Base-by-base conservation (phyloP, 192 early-diverging fungal genomes). In the Neocallimastix lanati region DNA sequence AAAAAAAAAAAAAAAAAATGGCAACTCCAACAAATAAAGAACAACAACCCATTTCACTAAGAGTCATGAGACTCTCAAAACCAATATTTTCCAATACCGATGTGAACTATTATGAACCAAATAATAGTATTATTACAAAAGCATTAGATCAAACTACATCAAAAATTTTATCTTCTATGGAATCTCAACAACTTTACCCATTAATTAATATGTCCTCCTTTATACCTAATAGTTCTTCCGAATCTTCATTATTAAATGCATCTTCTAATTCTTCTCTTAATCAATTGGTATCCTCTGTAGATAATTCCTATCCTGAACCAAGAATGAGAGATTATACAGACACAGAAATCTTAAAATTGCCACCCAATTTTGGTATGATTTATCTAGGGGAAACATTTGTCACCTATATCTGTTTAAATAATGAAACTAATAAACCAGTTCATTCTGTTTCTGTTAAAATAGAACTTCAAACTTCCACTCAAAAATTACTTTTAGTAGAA, bases 301-400 rank as follows among this genome's bases (percentile, higher is more conserved):
- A 67, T 67, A 67, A 67, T n/a, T n/a, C 50, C 4, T 67, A 67
- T 27, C 50, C 50, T 9, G 50, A 67, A 67, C 50, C 50, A 9
- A 67, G 50, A 67, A 67, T 67, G 50, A 67, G 50, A n/a, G 50
- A 67, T 67, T 67, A 67, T 67, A 67, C 50, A 2, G 50, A 67
- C n/a, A 67, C 50, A 4, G 50, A 67, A n/a, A 67, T 67, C 0
- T 67, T 67, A 67, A 67, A 67, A 67, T 27, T 67, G 9, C 50
- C 50, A 67, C 50, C 50, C 4, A 67, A 67, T 67, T 96, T 97
- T 85, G 96, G 96, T 13, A 93, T 93, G 76, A 96, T 98, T 36
- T 97, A 96, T 82, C 88, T 98, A 28, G 96, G 96, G 13, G 96
- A 98, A 85, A 95, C 93, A 0, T 97, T 98, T 82, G 85, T 86